A percentile compares a stretch with the other conserved stretches of the same genome.
Conservation (phyloP, 768 basidiomycete species). For the Lentinula guzmanii region DNA sequence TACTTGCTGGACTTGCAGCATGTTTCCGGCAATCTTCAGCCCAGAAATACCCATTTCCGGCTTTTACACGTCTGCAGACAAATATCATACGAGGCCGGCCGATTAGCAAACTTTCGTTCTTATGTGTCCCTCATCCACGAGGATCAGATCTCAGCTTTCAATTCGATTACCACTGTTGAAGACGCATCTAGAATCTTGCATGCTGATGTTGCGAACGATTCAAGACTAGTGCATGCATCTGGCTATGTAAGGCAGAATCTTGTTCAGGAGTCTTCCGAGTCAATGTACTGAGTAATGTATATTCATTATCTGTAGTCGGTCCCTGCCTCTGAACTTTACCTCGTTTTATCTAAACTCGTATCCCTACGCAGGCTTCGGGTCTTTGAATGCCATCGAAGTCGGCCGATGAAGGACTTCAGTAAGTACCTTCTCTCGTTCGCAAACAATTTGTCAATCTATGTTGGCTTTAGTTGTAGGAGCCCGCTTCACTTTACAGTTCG, state of each 20-base stretch:
- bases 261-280: background rate
- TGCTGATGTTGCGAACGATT: slow-evolving; percentile 35
- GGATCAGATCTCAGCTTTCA: slow-evolving; percentile 25
- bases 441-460: background rate
- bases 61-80: slow-evolving; percentile 25
- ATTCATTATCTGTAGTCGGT: background rate
- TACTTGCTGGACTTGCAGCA: slow-evolving; percentile 20
- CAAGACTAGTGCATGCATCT: slow-evolving; percentile 20
- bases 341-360: slow-evolving; percentile 21
- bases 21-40: slow-evolving; percentile 19
- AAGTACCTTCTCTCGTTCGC: background rate
- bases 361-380: slow-evolving; percentile 24
- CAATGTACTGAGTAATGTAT: slow-evolving; percentile 5
- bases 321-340: slow-evolving; percentile 26
- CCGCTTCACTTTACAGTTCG: slow-evolving; percentile 23
- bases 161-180: slow-evolving; percentile 13
- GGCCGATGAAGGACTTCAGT: slow-evolving; percentile 2
- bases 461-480: slow-evolving; percentile 12
- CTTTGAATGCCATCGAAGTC: slow-evolving; percentile 23
- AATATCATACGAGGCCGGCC: slow-evolving; percentile 23
- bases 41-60: slow-evolving; percentile 26
- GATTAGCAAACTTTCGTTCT: slow-evolving; percentile 11
- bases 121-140: slow-evolving; percentile 34
- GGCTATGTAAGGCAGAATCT: slow-evolving; percentile 12
- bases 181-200: slow-evolving; percentile 19